Evolutionary conservation across 2,329 filamentous ascomycete genomes (phyloP).

Genomic region (Fusarium brachygibbosum): DNA sequence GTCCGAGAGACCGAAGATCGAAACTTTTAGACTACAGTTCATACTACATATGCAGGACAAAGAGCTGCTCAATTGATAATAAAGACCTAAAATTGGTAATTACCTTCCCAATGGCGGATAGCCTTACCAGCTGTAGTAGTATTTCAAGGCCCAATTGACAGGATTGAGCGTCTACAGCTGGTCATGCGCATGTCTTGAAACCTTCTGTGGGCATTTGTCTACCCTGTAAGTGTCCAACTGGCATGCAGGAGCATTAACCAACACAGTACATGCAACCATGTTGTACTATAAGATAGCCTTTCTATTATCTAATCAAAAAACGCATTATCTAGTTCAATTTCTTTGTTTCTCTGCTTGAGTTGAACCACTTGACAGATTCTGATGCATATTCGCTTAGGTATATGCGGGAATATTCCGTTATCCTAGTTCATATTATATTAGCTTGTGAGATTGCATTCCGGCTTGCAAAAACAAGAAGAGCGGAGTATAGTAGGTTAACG

Average conservation of each 20-base stretch:
- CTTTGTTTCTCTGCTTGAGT: no score
- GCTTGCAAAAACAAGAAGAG: no score
- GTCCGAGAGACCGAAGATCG: neutral
- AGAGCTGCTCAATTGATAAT: neutral
- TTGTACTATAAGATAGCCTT: no score
- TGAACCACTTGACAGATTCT: no score
- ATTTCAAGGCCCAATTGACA: neutral
- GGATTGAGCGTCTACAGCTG: neutral
- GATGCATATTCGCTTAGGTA: no score
- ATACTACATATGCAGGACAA: neutral
- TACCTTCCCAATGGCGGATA: neutral
- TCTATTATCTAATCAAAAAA: no score
- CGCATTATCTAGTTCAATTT: no score
- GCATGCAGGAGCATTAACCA: neutral
- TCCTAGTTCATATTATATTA: no score
- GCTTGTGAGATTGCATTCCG: no score
- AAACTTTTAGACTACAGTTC: neutral
- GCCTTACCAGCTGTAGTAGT: neutral
- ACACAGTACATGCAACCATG: neutral
- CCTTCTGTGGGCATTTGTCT: neutral
- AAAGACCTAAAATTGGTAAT: fast-evolving
- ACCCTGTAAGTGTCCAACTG: neutral
- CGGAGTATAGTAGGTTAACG: no score
- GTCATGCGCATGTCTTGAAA: neutral
- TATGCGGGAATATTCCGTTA: no score